Conservation (phyloP, 2,329 filamentous ascomycete genomes). For the Microsporum canis region DNA sequence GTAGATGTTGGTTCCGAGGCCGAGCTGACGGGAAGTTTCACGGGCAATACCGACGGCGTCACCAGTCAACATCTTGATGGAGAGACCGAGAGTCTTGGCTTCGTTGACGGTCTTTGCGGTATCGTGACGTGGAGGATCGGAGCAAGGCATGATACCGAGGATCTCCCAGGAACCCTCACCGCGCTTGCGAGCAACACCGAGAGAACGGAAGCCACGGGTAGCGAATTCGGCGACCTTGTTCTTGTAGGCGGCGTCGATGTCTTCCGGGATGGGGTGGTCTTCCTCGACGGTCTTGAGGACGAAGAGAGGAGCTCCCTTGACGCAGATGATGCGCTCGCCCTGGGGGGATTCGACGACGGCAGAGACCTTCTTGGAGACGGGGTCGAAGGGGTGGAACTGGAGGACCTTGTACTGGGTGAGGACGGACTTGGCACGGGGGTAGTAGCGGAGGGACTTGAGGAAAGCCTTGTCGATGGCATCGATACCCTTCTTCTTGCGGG, state of each 20-base stretch:
- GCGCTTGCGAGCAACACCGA: conserved; percentile 85
- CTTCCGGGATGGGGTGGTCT: conserved; percentile 65
- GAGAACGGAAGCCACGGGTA: conserved; percentile 83
- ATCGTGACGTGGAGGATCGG: conserved; percentile 80
- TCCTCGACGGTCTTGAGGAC: conserved; percentile 80
- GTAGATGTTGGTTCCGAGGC: conserved; percentile 86
- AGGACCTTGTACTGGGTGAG: conserved; percentile 75
- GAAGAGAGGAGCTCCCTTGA: conserved; percentile 83
- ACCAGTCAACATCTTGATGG: conserved; percentile 94
- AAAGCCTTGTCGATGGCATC: conserved; percentile 94
- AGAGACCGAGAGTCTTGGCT: conserved; percentile 75
- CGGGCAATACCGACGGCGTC: conserved; percentile 86
- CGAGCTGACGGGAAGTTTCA: conserved; percentile 82
- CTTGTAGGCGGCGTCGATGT: conserved; percentile 74
- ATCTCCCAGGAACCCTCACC: conserved; percentile 76
- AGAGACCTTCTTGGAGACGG: conserved; percentile 85
- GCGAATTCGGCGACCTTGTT: conserved; percentile 88
- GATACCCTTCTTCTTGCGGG: conserved; percentile 90
- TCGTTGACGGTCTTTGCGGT: conserved; percentile 84
- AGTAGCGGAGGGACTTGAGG: conserved; percentile 71
- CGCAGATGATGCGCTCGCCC: conserved; percentile 74
- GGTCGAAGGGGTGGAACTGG: conserved; percentile 80
- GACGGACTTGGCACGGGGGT: conserved; percentile 68
- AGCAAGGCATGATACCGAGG: conserved; percentile 89
- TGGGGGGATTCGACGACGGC: conserved; percentile 72